A percentile compares a stretch with the other conserved stretches of the same genome.
phyloP scores from a whole-genome alignment of 768 basidiomycete genomes.

The Suillus fuscotomentosus region DNA sequence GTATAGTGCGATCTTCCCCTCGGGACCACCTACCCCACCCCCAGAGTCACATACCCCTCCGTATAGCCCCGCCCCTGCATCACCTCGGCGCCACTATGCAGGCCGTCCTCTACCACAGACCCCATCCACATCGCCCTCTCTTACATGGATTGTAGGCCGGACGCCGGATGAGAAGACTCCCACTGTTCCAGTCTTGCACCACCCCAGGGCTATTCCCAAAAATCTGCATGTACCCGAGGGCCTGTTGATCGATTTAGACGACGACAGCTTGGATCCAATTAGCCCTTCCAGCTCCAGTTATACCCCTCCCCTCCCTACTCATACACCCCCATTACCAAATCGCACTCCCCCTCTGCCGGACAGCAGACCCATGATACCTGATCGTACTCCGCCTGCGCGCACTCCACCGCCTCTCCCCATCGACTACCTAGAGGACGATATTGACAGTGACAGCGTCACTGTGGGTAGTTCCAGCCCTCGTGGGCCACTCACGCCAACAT shows the following conservation, averaged over 20 bases:
- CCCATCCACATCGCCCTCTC: slow-evolving; percentile 30
- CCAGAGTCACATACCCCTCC: slow-evolving; percentile 14
- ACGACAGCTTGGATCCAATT: slow-evolving; percentile 31
- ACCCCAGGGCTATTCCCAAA: slow-evolving; percentile 1
- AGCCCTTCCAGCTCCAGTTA: background rate
- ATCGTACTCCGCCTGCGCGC: slow-evolving; percentile 5
- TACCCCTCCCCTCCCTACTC: background rate
- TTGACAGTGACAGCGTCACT: slow-evolving; percentile 29
- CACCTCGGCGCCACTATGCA: slow-evolving; percentile 31
- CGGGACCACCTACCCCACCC: slow-evolving; percentile 29
- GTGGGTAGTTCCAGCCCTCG: slow-evolving; percentile 24
- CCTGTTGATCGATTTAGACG: slow-evolving; percentile 56
- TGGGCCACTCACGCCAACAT: slow-evolving; percentile 31
- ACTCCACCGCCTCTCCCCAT: slow-evolving; percentile 17
- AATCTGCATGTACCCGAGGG: slow-evolving; percentile 40
- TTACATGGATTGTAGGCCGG: slow-evolving; percentile 34
- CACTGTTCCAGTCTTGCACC: background rate
- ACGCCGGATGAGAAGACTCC: background rate
- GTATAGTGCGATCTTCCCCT: slow-evolving; percentile 32
- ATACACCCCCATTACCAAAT: slow-evolving; percentile 2
- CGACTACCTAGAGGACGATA: slow-evolving; percentile 27
- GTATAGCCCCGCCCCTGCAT: slow-evolving; percentile 15
- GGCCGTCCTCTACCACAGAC: slow-evolving; percentile 33
- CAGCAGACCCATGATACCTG: slow-evolving; percentile 3
- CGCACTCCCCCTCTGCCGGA: slow-evolving; percentile 1